Evolutionary conservation across 2,329 filamentous ascomycete genomes (phyloP).

Genomic region (Hymenoscyphus salicellus): DNA sequence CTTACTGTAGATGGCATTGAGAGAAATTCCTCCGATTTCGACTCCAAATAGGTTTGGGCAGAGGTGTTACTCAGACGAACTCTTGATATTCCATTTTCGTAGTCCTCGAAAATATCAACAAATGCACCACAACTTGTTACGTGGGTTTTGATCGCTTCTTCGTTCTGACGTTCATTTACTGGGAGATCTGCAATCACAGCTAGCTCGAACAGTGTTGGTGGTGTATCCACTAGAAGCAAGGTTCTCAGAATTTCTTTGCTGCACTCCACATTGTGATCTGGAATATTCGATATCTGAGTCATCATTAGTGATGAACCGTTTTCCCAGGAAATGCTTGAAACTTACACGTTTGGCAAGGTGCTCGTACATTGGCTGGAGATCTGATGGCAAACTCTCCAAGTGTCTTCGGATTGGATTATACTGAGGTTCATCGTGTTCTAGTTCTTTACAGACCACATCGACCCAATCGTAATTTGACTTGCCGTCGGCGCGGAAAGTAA

Average conservation of each 20-base stretch:
- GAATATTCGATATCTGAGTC: not conserved
- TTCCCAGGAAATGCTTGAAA: not conserved
- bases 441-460: constrained; percentile 3
- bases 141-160: not conserved
- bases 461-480: constrained; percentile 11
- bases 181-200: constrained; percentile 9
- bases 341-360: constrained; percentile 5
- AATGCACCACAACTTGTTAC: constrained; percentile 4
- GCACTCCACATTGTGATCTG: not conserved
- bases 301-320: not conserved
- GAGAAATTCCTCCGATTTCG: constrained; percentile 2
- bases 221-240: constrained; percentile 3
- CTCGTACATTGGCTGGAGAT: constrained; percentile 9
- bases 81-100: not conserved
- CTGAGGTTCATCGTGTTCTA: constrained; percentile 3
- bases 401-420: constrained; percentile 3
- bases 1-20: constrained; percentile 2
- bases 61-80: constrained; percentile 5
- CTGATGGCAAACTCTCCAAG: constrained; percentile 8
- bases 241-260: constrained; percentile 6
- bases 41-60: constrained; percentile 1
- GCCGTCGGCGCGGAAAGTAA: not conserved
- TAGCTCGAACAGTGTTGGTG: constrained; percentile 3
- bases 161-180: not conserved
- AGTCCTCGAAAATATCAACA: not conserved